A percentile compares a stretch with the other conserved stretches of the same genome.
These are phyloP conservation scores for Tillandsia leiboldiana DNA, from an alignment of 176 grass and related monocot species.

Conservation along the genomic window DNA sequence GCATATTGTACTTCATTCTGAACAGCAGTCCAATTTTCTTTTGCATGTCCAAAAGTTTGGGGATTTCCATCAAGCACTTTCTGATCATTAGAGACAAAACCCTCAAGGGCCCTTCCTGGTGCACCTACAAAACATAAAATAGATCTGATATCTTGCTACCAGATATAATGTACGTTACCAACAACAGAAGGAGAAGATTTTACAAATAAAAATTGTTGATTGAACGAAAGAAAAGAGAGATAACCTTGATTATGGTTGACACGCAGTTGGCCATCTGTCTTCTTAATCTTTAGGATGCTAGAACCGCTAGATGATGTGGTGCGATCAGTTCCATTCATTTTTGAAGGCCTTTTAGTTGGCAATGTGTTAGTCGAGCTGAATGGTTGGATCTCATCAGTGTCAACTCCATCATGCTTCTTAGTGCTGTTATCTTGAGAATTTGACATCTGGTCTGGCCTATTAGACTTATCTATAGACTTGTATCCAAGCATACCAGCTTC, in stretches of 20 bases:
- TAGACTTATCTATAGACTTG: conserved; percentile 19
- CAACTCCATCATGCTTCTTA: conserved; percentile 24
- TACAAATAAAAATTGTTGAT: background rate
- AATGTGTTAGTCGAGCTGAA: conserved; percentile 24
- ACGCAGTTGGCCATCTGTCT: conserved; percentile 30
- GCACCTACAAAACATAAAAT: conserved; percentile 20
- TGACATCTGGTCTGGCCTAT: conserved; percentile 17
- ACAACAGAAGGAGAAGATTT: conserved; percentile 7
- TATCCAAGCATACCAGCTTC: conserved; percentile 33
- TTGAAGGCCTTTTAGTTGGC: conserved; percentile 28
- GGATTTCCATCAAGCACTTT: conserved; percentile 25
- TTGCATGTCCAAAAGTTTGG: conserved; percentile 18
- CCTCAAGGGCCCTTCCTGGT: conserved; percentile 18
- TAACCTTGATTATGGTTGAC: conserved; percentile 69
- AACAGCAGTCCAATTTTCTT: conserved; percentile 27
- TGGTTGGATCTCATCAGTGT: conserved; percentile 11
- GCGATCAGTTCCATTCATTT: conserved; percentile 43
- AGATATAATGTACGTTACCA: background rate
- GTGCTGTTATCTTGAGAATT: conserved; percentile 19
- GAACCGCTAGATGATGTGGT: conserved; percentile 32
- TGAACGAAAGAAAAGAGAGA: background rate
- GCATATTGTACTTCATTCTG: conserved; percentile 12
- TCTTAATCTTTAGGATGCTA: conserved; percentile 43
- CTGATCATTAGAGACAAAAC: conserved; percentile 21
- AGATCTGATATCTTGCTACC: conserved; percentile 1